Percentiles rank a stretch among this genome's conserved stretches.
These are phyloP conservation scores for Alternaria solani DNA, from an alignment of 2,329 filamentous ascomycete genomes.

Conservation along the genomic window DNA sequence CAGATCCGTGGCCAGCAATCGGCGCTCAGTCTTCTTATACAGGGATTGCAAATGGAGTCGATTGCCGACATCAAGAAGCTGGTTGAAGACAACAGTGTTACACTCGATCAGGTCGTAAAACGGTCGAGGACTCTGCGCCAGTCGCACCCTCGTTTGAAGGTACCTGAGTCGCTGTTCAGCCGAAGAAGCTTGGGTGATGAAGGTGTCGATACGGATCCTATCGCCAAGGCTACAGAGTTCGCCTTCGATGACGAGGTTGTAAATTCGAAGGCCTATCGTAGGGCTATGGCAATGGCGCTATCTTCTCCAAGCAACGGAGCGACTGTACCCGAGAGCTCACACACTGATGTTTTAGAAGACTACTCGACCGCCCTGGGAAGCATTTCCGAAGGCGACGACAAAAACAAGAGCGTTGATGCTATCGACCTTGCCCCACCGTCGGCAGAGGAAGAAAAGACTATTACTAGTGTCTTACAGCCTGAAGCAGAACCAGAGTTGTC, in stretches of 20 bases:
- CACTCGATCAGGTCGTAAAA: constrained; percentile 37
- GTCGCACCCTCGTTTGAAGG: constrained; percentile 38
- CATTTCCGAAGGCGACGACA: not conserved
- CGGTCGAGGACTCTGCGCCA: constrained; percentile 37
- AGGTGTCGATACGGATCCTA: constrained; percentile 25
- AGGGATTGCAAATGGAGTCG: constrained; percentile 48
- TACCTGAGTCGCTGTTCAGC: constrained; percentile 40
- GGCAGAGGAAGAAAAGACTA: not conserved
- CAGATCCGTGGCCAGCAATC: constrained; percentile 48
- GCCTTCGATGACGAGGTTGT: constrained; percentile 44
- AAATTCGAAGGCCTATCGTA: constrained; percentile 43
- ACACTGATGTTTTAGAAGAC: constrained; percentile 16
- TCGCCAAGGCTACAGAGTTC: constrained; percentile 37
- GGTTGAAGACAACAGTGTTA: constrained; percentile 39
- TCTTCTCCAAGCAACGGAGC: constrained; percentile 17
- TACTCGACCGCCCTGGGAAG: constrained; percentile 13
- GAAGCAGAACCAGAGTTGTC: not conserved
- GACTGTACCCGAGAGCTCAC: not conserved
- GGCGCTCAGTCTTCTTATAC: constrained; percentile 43
- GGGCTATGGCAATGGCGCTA: constrained; percentile 40
- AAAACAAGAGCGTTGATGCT: not conserved
- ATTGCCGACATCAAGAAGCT: constrained; percentile 43
- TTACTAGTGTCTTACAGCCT: not conserved
- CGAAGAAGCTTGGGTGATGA: constrained; percentile 5
- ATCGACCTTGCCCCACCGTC: not conserved